phyloP scores from a whole-genome alignment of 2,329 filamentous ascomycete genomes.

The Claviceps africana region DNA sequence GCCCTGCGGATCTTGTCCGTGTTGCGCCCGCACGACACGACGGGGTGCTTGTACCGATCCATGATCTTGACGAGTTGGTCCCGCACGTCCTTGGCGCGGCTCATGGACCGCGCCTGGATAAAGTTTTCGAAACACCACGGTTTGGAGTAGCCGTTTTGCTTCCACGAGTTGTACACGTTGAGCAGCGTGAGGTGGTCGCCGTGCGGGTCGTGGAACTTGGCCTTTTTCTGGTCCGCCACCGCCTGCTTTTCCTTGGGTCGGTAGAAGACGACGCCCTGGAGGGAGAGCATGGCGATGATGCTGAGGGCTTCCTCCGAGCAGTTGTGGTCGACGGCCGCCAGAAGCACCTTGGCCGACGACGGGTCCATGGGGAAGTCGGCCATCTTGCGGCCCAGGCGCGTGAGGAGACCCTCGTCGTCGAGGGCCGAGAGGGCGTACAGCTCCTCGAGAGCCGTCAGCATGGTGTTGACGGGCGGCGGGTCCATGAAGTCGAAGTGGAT shows the following conservation, averaged over 20 bases:
- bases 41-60: constrained; percentile 71
- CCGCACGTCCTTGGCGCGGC: constrained; percentile 78
- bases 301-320: constrained; percentile 91
- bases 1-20: constrained; percentile 80
- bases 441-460: constrained; percentile 91
- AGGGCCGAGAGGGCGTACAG: constrained; percentile 82
- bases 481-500: constrained; percentile 99
- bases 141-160: constrained; percentile 63
- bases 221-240: constrained; percentile 92
- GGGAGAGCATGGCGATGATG: constrained; percentile 88
- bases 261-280: constrained; percentile 79
- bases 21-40: constrained; percentile 75
- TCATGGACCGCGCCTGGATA: constrained; percentile 82
- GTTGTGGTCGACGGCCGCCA: constrained; percentile 70
- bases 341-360: constrained; percentile 76
- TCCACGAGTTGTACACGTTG: constrained; percentile 98
- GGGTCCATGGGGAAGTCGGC: constrained; percentile 98
- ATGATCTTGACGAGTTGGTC: constrained; percentile 90
- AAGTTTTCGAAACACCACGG: constrained; percentile 98
- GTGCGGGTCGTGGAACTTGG: constrained; percentile 90
- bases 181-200: constrained; percentile 90
- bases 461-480: constrained; percentile 90
- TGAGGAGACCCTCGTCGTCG: constrained; percentile 89
- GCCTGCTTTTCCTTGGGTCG: constrained; percentile 94
- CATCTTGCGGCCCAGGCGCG: constrained; percentile 88